Percentiles rank a stretch among this genome's conserved stretches.
Evolutionary conservation across 1,139 yeast genomes (phyloP).

Genomic region (Geotrichum phurueaensis): DNA sequence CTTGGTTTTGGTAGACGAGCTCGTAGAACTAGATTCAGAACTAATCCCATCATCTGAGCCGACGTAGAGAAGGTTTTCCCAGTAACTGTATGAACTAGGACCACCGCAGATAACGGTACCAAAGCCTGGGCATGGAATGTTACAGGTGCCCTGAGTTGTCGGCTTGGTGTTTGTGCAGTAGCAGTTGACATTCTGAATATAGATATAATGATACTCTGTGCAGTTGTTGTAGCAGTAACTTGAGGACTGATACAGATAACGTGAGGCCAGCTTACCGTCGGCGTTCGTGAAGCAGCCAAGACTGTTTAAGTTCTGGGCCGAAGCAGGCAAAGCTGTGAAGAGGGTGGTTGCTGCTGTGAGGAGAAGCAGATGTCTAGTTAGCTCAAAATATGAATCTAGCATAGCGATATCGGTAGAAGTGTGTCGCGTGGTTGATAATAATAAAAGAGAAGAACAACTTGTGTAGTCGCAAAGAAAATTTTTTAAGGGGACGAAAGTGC

Average conservation of each 20-base stretch:
- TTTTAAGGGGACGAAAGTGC: not conserved
- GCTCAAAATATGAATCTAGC: not conserved
- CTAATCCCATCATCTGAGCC: slow-evolving; percentile 18
- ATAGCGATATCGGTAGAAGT: not conserved
- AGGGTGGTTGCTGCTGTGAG: not conserved
- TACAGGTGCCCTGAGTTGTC: slow-evolving; percentile 38
- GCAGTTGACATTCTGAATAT: slow-evolving; percentile 56
- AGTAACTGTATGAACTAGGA: slow-evolving; percentile 20
- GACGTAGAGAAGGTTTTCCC: slow-evolving; percentile 15
- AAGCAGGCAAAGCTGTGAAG: not conserved
- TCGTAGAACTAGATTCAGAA: not conserved
- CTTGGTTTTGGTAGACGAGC: not conserved
- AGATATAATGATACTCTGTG: slow-evolving; percentile 37
- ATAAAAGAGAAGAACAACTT: not conserved
- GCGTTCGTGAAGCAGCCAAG: slow-evolving; percentile 5
- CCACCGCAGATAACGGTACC: slow-evolving; percentile 18
- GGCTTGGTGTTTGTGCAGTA: slow-evolving; percentile 61
- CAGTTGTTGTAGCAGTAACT: slow-evolving; percentile 13
- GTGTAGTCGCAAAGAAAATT: not conserved
- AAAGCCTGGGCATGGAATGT: slow-evolving; percentile 36
- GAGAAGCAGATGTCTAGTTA: not conserved
- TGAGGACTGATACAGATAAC: slow-evolving; percentile 11
- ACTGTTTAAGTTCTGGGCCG: not conserved
- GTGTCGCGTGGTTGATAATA: not conserved
- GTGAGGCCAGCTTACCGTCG: not conserved